Percentiles rank a stretch among this genome's conserved stretches.
Evolutionary conservation across 169 alveolate genomes (phyloP).

Genomic region (Plasmodium ovale): DNA sequence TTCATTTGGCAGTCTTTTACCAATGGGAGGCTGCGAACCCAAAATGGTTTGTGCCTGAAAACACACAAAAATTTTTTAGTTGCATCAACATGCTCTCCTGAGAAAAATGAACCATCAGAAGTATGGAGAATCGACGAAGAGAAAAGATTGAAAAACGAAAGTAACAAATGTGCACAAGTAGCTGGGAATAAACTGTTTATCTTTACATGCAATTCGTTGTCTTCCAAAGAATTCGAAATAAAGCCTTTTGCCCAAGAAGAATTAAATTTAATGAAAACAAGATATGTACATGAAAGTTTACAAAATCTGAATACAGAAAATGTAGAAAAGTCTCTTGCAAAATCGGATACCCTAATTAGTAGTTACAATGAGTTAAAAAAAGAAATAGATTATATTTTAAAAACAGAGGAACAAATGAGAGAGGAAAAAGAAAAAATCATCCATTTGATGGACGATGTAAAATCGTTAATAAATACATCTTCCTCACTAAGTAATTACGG

Average conservation of each 20-base stretch:
- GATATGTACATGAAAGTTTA: slow-evolving; percentile 64
- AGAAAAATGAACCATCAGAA: slow-evolving; percentile 64
- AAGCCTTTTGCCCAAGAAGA: slow-evolving; percentile 27
- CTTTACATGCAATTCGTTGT: slow-evolving; percentile 50
- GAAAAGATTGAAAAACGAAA: slow-evolving; percentile 51
- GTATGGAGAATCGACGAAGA: slow-evolving; percentile 62
- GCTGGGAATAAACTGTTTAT: slow-evolving; percentile 70
- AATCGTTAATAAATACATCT: slow-evolving; percentile 32
- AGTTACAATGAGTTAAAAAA: slow-evolving; percentile 34
- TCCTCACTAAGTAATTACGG: slow-evolving; percentile 65
- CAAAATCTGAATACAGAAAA: slow-evolving; percentile 38
- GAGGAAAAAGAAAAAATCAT: slow-evolving; percentile 51
- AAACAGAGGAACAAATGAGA: slow-evolving; percentile 47
- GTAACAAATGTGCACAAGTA: slow-evolving; percentile 53
- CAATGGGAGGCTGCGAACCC: slow-evolving; percentile 37
- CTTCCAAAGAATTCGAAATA: slow-evolving; percentile 56
- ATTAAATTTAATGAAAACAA: slow-evolving; percentile 67
- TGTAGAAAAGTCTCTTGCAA: slow-evolving; percentile 4
- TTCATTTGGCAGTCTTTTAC: slow-evolving; percentile 42
- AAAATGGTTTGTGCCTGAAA: slow-evolving; percentile 71
- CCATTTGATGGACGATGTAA: slow-evolving; percentile 43
- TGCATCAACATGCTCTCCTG: slow-evolving; percentile 57
- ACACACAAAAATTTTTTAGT: slow-evolving; percentile 65
- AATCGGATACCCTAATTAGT: slow-evolving; percentile 15
- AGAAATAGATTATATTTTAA: slow-evolving; percentile 41